Evolutionary conservation across 2,329 filamentous ascomycete genomes (phyloP), one percentile per base, ranked within the genome.

Genomic region (Periconia sp.): DNA sequence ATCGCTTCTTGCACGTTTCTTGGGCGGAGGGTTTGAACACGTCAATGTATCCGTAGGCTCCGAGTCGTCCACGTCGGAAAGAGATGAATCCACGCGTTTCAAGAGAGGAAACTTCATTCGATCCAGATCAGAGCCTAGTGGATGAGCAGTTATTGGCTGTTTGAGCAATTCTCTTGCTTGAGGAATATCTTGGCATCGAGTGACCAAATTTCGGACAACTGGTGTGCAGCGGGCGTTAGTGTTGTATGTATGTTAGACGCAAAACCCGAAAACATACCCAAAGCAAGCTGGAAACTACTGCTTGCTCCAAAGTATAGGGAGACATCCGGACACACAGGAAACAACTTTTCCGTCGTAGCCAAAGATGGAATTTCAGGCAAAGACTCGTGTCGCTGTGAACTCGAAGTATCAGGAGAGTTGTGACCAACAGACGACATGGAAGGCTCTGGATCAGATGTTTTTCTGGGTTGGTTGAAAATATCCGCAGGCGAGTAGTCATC

Each of bases 401-500:
- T 60, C 11, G 52, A 52, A 3, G 56, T 56, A 17, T 53, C 40
- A 3, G 59, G 53, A 41, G 56, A 58, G 23, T 43, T 53, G 15
- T 50, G 54, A 47, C 47, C 50, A 43, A 19, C 18, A 31, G 18
- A 45, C 15, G 33, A 37, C 11, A 14, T n/a, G 10, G 11, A 37
- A 37, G 11, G 33, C 33, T 11, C 11, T 13, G 3, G 33, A 11
- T 43, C 37, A 53, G 31, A 53, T 52, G 44, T n/a, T 23, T 44
- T 37, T 44, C 44, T 42, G 49, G 57, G 19, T 5, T 7, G 17
- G 46, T 40, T 58, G 56, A 69, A 68, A 52, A 67, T 67, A 15
- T 68, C 59, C 17, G 65, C 64, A 19, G 62, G 63, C 15, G 62
- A 63, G 27, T 55, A 64, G 40, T 68, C 66, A 47, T 66, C 62